phyloP scores from a whole-genome alignment of 2,329 filamentous ascomycete genomes.

The Talaromyces sp. region DNA sequence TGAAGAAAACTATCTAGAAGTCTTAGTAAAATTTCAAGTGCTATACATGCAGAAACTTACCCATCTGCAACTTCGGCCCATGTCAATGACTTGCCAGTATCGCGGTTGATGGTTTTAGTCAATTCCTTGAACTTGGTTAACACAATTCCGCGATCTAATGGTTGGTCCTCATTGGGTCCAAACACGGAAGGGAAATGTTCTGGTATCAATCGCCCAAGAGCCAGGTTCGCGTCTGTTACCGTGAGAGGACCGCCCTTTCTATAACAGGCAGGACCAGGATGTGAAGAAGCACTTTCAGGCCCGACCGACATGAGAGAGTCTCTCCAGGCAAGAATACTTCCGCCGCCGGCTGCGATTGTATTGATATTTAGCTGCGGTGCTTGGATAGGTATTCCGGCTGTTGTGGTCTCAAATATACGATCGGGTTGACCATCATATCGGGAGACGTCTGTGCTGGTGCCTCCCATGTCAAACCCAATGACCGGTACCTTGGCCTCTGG shows the following conservation, averaged over 20 bases:
- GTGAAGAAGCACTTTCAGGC: constrained; percentile 81
- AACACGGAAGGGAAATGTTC: constrained; percentile 56
- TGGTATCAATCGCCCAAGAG: constrained; percentile 74
- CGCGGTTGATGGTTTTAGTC: neutral
- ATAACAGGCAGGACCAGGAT: constrained; percentile 87
- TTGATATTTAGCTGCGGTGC: constrained; percentile 89
- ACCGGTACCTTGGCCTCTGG: constrained; percentile 43
- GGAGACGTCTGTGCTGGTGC: constrained; percentile 82
- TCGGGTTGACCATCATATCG: constrained; percentile 82
- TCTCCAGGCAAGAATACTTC: constrained; percentile 65
- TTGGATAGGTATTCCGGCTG: constrained; percentile 83
- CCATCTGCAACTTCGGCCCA: neutral
- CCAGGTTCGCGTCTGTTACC: constrained; percentile 89
- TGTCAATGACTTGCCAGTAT: constrained; percentile 32
- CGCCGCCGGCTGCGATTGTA: constrained; percentile 82
- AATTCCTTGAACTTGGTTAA: constrained; percentile 37
- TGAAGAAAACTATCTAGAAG: constrained; percentile 20
- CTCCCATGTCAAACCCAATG: constrained; percentile 90
- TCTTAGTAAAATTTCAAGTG: neutral
- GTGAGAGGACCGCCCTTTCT: constrained; percentile 83
- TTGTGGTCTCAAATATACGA: constrained; percentile 88
- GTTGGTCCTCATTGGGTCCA: constrained; percentile 16
- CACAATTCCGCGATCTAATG: constrained; percentile 42
- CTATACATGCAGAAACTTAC: too few relatives aligned
- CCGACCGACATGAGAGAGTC: constrained; percentile 87